These are phyloP conservation scores for Candida maris DNA, from an alignment of 805 yeast genomes.

Conservation along the genomic window DNA sequence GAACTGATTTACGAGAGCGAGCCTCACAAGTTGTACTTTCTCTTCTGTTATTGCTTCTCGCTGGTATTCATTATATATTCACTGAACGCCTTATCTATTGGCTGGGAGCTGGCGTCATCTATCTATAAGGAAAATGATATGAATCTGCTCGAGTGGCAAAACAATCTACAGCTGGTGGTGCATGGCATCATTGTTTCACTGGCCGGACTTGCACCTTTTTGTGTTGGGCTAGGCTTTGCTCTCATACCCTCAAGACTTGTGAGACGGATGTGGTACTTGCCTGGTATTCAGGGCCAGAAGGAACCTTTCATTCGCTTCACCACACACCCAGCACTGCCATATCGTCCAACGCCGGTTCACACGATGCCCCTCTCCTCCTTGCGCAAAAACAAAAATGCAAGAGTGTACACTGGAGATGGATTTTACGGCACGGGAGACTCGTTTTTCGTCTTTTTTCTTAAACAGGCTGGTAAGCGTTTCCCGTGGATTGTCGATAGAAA, in stretches of 20 bases:
- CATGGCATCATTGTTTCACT: slow-evolving; percentile 33
- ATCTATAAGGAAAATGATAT: slow-evolving; percentile 31
- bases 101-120: slow-evolving; percentile 23
- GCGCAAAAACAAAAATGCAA: slow-evolving; percentile 54
- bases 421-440: slow-evolving; percentile 80
- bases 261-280: slow-evolving; percentile 73
- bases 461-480: slow-evolving; percentile 49
- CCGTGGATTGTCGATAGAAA: slow-evolving; percentile 81
- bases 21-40: slow-evolving; percentile 73
- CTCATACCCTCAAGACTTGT: slow-evolving; percentile 67
- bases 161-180: slow-evolving; percentile 20
- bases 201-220: slow-evolving; percentile 41
- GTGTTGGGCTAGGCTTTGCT: slow-evolving; percentile 38
- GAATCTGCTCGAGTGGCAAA: slow-evolving; percentile 24
- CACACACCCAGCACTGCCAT: slow-evolving; percentile 73
- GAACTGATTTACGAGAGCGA: slow-evolving; percentile 81
- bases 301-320: slow-evolving; percentile 50
- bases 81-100: slow-evolving; percentile 37
- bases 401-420: slow-evolving; percentile 85
- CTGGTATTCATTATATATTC: slow-evolving; percentile 69
- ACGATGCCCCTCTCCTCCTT: slow-evolving; percentile 59
- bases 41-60: slow-evolving; percentile 65
- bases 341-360: slow-evolving; percentile 69
- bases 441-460: slow-evolving; percentile 68
- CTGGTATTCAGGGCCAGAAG: slow-evolving; percentile 49